Conservation (phyloP, 169 alveolate species). For the Plasmodium vinckei region DNA sequence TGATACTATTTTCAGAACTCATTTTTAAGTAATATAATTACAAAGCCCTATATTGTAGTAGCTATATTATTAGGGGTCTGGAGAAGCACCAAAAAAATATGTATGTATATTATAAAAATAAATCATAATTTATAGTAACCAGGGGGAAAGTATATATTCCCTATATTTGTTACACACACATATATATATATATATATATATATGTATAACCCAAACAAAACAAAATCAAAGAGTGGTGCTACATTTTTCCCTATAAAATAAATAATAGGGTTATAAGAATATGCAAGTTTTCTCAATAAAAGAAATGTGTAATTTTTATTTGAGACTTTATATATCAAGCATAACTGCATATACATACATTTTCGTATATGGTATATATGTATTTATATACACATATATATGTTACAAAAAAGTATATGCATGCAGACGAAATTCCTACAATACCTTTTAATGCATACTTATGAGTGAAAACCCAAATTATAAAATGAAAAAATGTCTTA, state of each 20-base stretch:
- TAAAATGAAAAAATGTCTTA: no score
- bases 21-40: conserved; percentile 5
- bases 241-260: no score
- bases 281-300: no score
- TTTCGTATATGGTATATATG: not conserved
- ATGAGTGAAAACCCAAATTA: not conserved
- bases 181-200: not conserved
- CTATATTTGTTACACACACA: conserved; percentile 8
- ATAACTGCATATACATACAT: no score
- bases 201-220: not conserved
- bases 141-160: not conserved
- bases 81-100: not conserved
- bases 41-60: not conserved
- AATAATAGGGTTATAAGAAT: no score
- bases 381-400: not conserved
- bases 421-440: not conserved
- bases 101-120: conserved; percentile 3
- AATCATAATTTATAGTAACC: no score
- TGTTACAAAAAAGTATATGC: not conserved
- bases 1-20: conserved; percentile 20
- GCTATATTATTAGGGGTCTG: no score
- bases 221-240: no score
- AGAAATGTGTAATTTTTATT: no score
- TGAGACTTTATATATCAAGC: no score
- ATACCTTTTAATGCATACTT: not conserved